These are phyloP conservation scores for Udeniomyces megalosporus DNA, from an alignment of 768 basidiomycete genomes.

Conservation along the genomic window DNA sequence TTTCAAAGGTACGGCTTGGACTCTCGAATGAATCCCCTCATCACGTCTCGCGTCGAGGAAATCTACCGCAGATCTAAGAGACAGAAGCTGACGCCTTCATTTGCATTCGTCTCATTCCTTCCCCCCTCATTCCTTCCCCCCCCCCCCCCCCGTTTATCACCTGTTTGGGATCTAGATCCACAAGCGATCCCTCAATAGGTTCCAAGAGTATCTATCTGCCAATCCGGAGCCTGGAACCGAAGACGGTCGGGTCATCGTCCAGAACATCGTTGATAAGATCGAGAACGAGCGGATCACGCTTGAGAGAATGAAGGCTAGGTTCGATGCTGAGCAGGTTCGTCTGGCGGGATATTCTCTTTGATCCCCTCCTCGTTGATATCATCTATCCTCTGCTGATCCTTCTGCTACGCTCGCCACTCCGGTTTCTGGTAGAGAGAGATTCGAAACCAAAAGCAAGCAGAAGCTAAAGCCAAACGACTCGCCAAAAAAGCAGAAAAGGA, in stretches of 20 bases:
- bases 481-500: neutral
- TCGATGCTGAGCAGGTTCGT: neutral
- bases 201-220: neutral
- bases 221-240: constrained; percentile 6
- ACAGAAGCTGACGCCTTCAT: too few relatives aligned
- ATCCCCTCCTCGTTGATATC: neutral
- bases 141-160: too few relatives aligned
- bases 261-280: constrained; percentile 1
- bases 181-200: constrained; percentile 1
- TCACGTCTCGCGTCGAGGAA: too few relatives aligned
- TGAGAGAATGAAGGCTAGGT: constrained; percentile 5
- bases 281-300: constrained; percentile 4
- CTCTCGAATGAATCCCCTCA: too few relatives aligned
- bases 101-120: too few relatives aligned
- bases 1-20: constrained; percentile 8
- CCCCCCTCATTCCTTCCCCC: neutral
- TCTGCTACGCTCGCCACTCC: neutral
- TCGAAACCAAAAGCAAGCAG: neutral
- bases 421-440: neutral
- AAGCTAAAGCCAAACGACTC: neutral
- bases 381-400: neutral
- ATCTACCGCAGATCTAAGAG: too few relatives aligned
- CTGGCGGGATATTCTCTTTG: neutral
- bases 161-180: neutral
- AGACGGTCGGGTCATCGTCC: constrained; percentile 6